Base-by-base conservation (phyloP, 2,329 filamentous ascomycete species). In the Lasiodiplodia citricola region DNA sequence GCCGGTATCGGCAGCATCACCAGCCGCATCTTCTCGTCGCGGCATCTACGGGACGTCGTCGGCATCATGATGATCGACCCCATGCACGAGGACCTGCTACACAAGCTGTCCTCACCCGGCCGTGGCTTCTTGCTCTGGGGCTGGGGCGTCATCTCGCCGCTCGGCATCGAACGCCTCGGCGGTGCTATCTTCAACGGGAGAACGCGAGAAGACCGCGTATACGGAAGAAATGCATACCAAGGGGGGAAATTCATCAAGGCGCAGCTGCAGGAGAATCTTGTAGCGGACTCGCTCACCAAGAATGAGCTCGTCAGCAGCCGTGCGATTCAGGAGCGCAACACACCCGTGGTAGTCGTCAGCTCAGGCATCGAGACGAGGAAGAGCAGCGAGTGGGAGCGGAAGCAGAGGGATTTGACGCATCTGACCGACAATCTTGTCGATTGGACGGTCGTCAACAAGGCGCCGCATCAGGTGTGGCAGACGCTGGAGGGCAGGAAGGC, bases 181-280 rank as follows among this genome's bases (percentile, higher is more conserved):
- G 94, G 92, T 0, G 94, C 94, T 8, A 80, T 98, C 6, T 92
- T 98, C 83, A 88, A 88, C 65, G 93, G 94, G 47, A 91, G 94
- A 51, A 91, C 87, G 1, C 89, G 92, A 47, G 88, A 91, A 77
- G 95, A 98, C 78, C 91, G 96, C 11, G 89, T 97, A 13, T 96
- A 92, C 80, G 96, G 96, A 14, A 87, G 88, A 55, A 88, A 90
- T 5, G 89, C 93, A 0, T 91, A 93, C 76, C 93, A 97, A 79
- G 86, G 86, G 28, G 92, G 92, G 70, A 96, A 94, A 78, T 91
- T 88, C 78, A 91, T 97, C 79, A 97, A 96, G 78, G 92, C 94
- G 4, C 92, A 94, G 80, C 85, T 99, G 68, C 96, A 99, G 80
- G 96, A 99, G 82, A 95, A 91, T 72, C 85, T 98, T 0, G 93